A percentile compares a stretch with the other conserved stretches of the same genome.
These are phyloP conservation scores for Cryptococcus depauperatus DNA, from an alignment of 1,284 basidiomycete genomes.

Conservation along the genomic window DNA sequence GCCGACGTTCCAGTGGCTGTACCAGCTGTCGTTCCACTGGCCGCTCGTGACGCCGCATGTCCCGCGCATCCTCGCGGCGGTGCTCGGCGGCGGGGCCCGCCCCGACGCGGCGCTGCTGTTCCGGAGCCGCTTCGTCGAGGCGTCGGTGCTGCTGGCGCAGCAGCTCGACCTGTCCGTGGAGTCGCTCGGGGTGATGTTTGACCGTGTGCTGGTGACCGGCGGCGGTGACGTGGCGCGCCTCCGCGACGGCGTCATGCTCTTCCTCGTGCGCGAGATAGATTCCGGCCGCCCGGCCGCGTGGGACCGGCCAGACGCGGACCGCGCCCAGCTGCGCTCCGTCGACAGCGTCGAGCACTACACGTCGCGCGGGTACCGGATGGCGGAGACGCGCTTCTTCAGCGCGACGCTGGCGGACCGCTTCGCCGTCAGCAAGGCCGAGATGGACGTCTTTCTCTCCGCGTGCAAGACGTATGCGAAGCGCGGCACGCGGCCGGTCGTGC, in stretches of 20 bases:
- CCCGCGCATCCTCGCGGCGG: constrained; percentile 40
- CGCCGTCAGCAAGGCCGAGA: constrained; percentile 47
- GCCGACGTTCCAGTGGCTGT: constrained; percentile 51
- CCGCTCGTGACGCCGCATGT: constrained; percentile 46
- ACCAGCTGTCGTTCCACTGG: constrained; percentile 50
- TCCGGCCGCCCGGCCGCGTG: constrained; percentile 25
- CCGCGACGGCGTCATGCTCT: constrained; percentile 48
- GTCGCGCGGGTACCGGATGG: constrained; percentile 48
- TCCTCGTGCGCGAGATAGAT: constrained; percentile 48
- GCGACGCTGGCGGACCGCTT: constrained; percentile 47
- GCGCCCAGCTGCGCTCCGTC: constrained; percentile 14
- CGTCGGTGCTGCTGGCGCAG: constrained; percentile 45
- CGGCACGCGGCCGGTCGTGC: constrained; percentile 48
- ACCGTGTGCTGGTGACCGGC: constrained; percentile 48
- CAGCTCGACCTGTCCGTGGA: constrained; percentile 48
- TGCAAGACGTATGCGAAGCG: constrained; percentile 50
- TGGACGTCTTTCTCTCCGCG: constrained; percentile 47
- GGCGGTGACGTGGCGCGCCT: constrained; percentile 42
- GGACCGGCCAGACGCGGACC: constrained; percentile 26
- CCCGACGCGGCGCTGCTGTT: constrained; percentile 40
- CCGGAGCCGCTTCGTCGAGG: constrained; percentile 48
- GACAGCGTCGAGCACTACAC: constrained; percentile 47
- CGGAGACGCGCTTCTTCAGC: constrained; percentile 49
- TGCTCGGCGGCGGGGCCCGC: constrained; percentile 18
- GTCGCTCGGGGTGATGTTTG: constrained; percentile 58